Conservation (phyloP, 306 rosid genomes). For the Oxytropis ochrocephala region DNA sequence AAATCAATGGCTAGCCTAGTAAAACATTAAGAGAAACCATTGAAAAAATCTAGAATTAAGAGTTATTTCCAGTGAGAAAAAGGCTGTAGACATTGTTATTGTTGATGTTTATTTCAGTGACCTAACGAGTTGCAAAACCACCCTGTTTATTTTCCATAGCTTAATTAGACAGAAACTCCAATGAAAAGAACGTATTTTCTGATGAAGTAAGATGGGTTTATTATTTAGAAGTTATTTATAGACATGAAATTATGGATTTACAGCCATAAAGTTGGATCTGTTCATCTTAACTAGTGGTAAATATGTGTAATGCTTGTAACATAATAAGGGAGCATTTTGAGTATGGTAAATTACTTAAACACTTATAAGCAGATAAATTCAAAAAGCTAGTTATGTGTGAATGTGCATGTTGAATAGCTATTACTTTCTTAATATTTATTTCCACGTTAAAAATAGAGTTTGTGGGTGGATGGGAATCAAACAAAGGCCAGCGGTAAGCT, state of each 20-base stretch:
- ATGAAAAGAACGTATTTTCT: not conserved
- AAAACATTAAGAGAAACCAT: not conserved
- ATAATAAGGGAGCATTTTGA: not conserved
- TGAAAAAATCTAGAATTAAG: not conserved
- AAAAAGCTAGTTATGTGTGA: not conserved
- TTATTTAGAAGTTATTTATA: not conserved
- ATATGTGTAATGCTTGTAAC: not conserved
- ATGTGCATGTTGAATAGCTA: not conserved
- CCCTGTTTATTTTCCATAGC: not conserved
- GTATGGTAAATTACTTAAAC: not conserved
- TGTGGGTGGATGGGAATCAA: not conserved
- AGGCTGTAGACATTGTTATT: not conserved
- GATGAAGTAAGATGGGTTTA: not conserved
- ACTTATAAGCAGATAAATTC: no score
- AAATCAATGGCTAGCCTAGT: not conserved
- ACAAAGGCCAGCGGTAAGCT: not conserved
- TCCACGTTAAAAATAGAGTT: not conserved
- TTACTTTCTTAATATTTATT: not conserved
- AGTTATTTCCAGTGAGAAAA: no score
- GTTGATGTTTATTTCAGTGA: not conserved
- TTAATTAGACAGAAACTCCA: not conserved
- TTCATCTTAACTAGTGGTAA: not conserved
- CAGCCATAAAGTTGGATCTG: not conserved
- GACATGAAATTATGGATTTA: not conserved
- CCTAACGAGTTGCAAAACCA: not conserved